Base-by-base conservation (phyloP, 176 grass and related monocot species). In the Metroxylon sagu region DNA sequence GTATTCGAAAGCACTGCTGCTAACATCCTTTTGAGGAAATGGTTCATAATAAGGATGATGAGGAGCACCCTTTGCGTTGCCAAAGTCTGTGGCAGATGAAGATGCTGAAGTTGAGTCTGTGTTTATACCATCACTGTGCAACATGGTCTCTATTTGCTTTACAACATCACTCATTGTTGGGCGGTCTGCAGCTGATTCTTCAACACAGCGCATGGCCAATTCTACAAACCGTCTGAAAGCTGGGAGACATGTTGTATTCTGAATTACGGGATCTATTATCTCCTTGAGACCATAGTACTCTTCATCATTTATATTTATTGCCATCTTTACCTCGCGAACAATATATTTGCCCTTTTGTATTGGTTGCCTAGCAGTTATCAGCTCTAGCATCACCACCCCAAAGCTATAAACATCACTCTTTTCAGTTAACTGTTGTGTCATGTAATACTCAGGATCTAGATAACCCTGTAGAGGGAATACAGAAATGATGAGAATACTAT, bases 381-480 rank as follows among this genome's bases (percentile, higher is more conserved):
- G 59, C 68, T 97, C 87, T 16, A 97, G 58, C 6, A 97, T 68
- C 49, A 97, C 75, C 26, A 97, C 81, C 0, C 93, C 87, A 7
- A 87, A 95, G 68, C 86, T 95, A 17, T 95, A 95, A 5, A 90
- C 90, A 49, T 95, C 86, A 49, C 90, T 95, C 70, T 95, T 95
- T 14, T 77, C 83, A 14, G 86, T 89, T 19, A 95, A 61, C 49
- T 87, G 86, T 21, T 95, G 85, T 0, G 86, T 89, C 80, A 81
- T 82, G 62, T 82, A 95, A 80, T 89, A 89, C 53, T 97, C 93
- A 0, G 87, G 92, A 61, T 90, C 84, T 5, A 97, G 77, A 74
- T 97, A 97, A 6, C 93, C 93, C 93, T 91, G 62, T 55, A 78
- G 12, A 3, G 35, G 5, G 8, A 6, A 10, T 12, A 43, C 12